Evolutionary conservation across 2,329 filamentous ascomycete species (phyloP), one percentile per base, ranked within the genome.

Genomic region (Bipolaris cookei): DNA sequence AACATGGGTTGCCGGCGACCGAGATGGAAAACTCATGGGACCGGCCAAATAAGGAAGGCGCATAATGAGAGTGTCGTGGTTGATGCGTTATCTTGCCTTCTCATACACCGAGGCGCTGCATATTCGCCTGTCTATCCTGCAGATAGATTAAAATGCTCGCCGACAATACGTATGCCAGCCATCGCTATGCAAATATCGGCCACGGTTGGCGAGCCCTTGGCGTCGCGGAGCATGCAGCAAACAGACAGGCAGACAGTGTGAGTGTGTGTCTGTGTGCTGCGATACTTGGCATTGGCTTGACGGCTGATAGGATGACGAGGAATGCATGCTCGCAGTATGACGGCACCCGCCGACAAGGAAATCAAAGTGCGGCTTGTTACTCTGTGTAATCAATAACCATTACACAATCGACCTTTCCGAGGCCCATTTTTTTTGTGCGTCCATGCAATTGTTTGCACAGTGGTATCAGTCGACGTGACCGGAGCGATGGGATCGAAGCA

Each of bases 371-470:
- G 21, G 45, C 38, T 51, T 46, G 39, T 42, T 42, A 25, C 51
- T 43, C 47, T 21, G 56, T 61, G 54, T 61, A 51, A 58, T 60
- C 34, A 30, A 54, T 57, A 42, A 43, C 32, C 21, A 61, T 58
- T 41, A 48, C 60, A 64, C 57, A 45, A 53, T 30, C 34, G 41
- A 37, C 44, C 59, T 53, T 44, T 51, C 39, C 35, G n/a, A 49
- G 57, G 43, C 49, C 42, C 38, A 30, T 50, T 41, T 53, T 53
- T 28, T 51, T 58, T 61, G 53, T 54, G 53, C 59, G 64, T 55
- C 62, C 60, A 66, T 55, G 58, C 58, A 62, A 58, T 60, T 46
- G 41, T 50, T 49, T 44, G 56, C 61, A 28, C 54, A 42, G 18
- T 46, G 47, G 25, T 43, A 44, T 44, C 53, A 45, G 35, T 43